A percentile compares a stretch with the other conserved stretches of the same genome.
These are phyloP conservation scores for Tephrocybe sp. DNA, from an alignment of 768 basidiomycete species.

Conservation along the genomic window DNA sequence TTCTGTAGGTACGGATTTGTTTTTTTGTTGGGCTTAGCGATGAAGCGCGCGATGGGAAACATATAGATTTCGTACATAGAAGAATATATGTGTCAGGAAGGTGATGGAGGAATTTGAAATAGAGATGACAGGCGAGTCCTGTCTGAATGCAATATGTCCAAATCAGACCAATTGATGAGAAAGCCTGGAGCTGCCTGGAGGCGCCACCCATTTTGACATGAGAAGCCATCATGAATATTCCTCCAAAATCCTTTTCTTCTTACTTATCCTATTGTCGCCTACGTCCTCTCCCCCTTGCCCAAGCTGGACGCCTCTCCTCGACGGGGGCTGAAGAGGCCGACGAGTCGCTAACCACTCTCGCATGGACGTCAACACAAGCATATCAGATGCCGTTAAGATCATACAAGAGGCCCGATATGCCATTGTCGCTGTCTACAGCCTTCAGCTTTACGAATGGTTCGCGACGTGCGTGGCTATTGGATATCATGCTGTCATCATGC, in stretches of 20 bases:
- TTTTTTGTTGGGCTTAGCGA: too few relatives aligned
- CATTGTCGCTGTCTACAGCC: conserved; percentile 28
- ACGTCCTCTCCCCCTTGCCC: not conserved
- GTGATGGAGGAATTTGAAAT: not conserved
- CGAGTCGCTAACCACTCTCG: conserved; percentile 1
- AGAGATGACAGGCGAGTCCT: not conserved
- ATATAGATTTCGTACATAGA: not conserved
- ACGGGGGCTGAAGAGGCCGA: conserved; percentile 10
- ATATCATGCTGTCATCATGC: not conserved
- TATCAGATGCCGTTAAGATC: conserved; percentile 10
- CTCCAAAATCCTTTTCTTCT: not conserved
- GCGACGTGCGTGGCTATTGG: conserved; percentile 26
- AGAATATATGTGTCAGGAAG: not conserved
- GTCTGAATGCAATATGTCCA: conserved; percentile 13
- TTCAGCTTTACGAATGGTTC: conserved; percentile 38
- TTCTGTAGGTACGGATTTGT: too few relatives aligned
- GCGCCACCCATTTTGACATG: conserved; percentile 14
- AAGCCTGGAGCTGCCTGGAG: not conserved
- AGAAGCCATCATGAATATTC: conserved; percentile 12
- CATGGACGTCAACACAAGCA: conserved; percentile 11
- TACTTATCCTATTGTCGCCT: not conserved
- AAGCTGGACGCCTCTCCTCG: conserved; percentile 9
- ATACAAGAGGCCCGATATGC: conserved; percentile 28
- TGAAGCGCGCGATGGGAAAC: not conserved
- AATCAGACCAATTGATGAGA: conserved; percentile 1